Percentiles rank a stretch among this genome's conserved stretches.
Conservation (phyloP, 345 rosid species). For the Punica granatum region DNA sequence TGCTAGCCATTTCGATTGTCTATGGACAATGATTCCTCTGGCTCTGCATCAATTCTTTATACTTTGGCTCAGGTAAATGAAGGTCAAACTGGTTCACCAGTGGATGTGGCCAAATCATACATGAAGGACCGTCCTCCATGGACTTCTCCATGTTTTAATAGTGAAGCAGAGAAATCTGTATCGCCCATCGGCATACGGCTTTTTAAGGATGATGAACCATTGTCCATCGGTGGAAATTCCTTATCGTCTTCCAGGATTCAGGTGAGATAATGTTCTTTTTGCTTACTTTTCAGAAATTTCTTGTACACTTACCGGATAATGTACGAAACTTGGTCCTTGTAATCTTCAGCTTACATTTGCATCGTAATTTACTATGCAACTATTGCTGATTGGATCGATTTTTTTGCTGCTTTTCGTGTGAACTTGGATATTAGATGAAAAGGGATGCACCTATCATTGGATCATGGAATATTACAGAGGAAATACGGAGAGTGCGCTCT, state of each 20-base stretch:
- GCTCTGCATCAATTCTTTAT: not conserved
- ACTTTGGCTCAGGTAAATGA: conserved; percentile 35
- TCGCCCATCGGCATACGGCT: conserved; percentile 34
- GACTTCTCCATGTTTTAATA: conserved; percentile 51
- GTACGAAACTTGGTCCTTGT: not conserved
- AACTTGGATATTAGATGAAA: conserved; percentile 34
- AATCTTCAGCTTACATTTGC: not conserved
- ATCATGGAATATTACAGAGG: conserved; percentile 82
- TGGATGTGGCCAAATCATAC: conserved; percentile 69
- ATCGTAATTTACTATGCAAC: not conserved
- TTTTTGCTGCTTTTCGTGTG: not conserved
- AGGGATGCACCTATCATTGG: conserved; percentile 40
- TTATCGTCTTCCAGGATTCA: conserved; percentile 49
- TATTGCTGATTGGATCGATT: not conserved
- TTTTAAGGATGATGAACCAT: conserved; percentile 46
- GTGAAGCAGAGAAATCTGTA: conserved; percentile 31
- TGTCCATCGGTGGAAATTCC: conserved; percentile 31
- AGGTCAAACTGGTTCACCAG: conserved; percentile 67
- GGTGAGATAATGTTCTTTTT: conserved; percentile 5
- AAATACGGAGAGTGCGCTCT: conserved; percentile 78
- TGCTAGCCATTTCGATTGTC: not conserved
- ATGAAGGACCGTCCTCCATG: conserved; percentile 69
- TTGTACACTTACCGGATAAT: not conserved
- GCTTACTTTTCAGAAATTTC: not conserved
- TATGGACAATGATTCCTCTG: not conserved